Percentiles rank a stretch among this genome's conserved stretches.
phyloP scores from a whole-genome alignment of 192 early-diverging fungal species.

The Backusella psychrophila region DNA sequence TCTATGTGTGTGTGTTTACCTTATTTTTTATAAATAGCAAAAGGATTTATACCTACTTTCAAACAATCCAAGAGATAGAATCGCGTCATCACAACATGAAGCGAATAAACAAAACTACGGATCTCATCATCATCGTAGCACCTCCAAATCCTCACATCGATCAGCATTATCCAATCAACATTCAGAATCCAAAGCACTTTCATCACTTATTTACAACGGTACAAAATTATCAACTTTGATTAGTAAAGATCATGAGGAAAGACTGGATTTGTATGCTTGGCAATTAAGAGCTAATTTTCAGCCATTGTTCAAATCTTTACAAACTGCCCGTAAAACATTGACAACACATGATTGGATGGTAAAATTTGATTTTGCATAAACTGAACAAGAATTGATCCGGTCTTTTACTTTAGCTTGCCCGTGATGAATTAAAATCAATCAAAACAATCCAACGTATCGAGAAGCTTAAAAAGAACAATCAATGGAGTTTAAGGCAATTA shows the following conservation, averaged over 20 bases:
- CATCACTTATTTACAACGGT: constrained; percentile 25
- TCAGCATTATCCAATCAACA: neutral
- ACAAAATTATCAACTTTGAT: constrained; percentile 10
- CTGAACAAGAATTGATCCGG: neutral
- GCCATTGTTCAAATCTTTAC: constrained; percentile 60
- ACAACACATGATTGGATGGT: constrained; percentile 79
- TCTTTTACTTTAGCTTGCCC: constrained; percentile 55
- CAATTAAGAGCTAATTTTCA: constrained; percentile 32
- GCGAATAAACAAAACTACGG: neutral
- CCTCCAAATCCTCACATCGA: neutral
- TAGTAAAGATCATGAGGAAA: constrained; percentile 11
- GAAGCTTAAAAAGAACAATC: constrained; percentile 59
- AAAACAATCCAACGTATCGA: constrained; percentile 68
- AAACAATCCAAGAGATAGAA: neutral
- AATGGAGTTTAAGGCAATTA: constrained; percentile 77
- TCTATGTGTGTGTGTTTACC: neutral
- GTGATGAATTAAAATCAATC: constrained; percentile 70
- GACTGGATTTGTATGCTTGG: constrained; percentile 36
- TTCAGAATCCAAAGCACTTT: neutral
- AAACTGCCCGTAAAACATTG: constrained; percentile 63
- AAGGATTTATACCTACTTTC: constrained; percentile 5
- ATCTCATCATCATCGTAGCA: neutral
- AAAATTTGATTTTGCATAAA: neutral
- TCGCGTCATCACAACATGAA: neutral
- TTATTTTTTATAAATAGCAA: neutral